Evolutionary conservation across 371 early-diverging fungal genomes (phyloP).

Genomic region (Rhizopus arrhizus): DNA sequence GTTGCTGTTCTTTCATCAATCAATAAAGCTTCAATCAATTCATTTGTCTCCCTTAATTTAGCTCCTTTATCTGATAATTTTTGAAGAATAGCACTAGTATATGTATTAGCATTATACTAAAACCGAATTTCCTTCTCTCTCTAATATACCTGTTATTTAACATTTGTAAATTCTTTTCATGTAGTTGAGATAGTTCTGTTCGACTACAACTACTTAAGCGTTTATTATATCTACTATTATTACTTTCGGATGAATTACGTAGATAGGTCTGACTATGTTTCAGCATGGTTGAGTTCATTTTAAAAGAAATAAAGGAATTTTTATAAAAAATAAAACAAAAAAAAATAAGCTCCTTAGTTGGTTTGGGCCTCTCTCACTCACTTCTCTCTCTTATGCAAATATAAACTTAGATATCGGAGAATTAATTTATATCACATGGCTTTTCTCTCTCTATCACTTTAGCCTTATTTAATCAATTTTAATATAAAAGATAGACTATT

Average conservation of each 20-base stretch:
- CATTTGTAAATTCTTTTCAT: slow-evolving; percentile 12
- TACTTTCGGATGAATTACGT: neutral
- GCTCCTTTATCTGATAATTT: slow-evolving; percentile 14
- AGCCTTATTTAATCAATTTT: no score
- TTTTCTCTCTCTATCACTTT: neutral
- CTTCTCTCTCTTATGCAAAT: neutral
- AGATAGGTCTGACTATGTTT: neutral
- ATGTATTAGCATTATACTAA: neutral
- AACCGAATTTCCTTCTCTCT: neutral
- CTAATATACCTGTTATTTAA: slow-evolving; percentile 7
- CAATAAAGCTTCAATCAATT: slow-evolving; percentile 9
- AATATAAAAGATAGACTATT: no score
- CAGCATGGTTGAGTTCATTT: slow-evolving; percentile 82
- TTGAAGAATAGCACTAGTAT: neutral
- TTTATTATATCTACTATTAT: neutral
- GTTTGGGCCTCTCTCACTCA: neutral
- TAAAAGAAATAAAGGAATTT: slow-evolving; percentile 76
- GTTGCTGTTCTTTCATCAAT: slow-evolving; percentile 3
- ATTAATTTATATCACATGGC: neutral
- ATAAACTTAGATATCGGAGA: neutral
- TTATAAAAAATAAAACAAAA: neutral
- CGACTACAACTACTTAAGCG: slow-evolving; percentile 6
- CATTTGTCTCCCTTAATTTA: slow-evolving; percentile 12
- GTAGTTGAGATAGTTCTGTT: slow-evolving; percentile 9
- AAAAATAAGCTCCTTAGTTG: slow-evolving; percentile 2